These are phyloP conservation scores for Claviceps sorghi DNA, from an alignment of 2,329 filamentous ascomycete genomes.

Conservation along the genomic window DNA sequence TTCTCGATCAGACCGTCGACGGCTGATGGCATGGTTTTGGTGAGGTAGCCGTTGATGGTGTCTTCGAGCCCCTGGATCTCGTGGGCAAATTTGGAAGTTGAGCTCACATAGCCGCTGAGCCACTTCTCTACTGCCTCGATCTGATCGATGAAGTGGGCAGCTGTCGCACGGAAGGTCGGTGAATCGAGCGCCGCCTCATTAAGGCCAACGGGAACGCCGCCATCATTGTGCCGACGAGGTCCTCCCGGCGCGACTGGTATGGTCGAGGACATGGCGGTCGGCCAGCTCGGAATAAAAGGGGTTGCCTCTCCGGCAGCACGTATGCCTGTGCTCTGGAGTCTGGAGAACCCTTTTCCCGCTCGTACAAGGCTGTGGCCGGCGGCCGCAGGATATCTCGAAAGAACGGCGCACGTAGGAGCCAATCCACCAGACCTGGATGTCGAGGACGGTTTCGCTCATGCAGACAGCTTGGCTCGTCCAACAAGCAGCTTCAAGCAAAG, in stretches of 20 bases:
- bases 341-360: background rate
- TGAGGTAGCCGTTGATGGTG: slow-evolving; percentile 61
- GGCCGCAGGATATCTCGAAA: background rate
- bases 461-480: background rate
- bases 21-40: slow-evolving; percentile 59
- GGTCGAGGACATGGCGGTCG: slow-evolving; percentile 10
- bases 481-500: background rate
- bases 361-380: background rate
- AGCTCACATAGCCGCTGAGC: slow-evolving; percentile 52
- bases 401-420: background rate
- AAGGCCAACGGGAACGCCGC: slow-evolving; percentile 59
- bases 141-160: slow-evolving; percentile 79
- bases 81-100: slow-evolving; percentile 40
- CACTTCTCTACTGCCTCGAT: slow-evolving; percentile 83
- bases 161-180: slow-evolving; percentile 80
- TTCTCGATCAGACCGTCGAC: slow-evolving; percentile 83
- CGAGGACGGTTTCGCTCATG: background rate
- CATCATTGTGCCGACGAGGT: slow-evolving; percentile 12
- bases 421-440: background rate
- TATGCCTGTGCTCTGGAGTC: background rate
- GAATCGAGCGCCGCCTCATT: slow-evolving; percentile 95
- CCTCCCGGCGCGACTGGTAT: slow-evolving; percentile 2
- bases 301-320: slow-evolving; percentile 1
- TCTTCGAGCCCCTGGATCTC: slow-evolving; percentile 63
- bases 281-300: background rate